Conservation (phyloP, 305 asterid species). For the Euphrasia arctica region DNA sequence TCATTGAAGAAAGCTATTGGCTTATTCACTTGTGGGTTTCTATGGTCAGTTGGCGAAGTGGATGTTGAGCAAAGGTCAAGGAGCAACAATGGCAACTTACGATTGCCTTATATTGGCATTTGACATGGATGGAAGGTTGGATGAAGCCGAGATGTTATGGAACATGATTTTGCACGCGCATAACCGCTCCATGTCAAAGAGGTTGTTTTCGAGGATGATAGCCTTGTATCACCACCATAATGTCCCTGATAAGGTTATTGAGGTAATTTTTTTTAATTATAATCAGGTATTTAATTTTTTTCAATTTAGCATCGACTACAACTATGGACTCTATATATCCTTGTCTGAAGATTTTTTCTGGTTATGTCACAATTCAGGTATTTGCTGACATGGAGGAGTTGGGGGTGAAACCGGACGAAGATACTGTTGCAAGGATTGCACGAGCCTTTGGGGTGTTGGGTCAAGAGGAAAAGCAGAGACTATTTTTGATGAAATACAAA, state of each 20-base stretch:
- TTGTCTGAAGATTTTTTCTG: slow-evolving; percentile 18
- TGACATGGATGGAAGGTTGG: slow-evolving; percentile 82
- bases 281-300: not conserved
- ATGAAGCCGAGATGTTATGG: slow-evolving; percentile 82
- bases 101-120: slow-evolving; percentile 73
- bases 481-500: slow-evolving; percentile 48
- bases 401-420: slow-evolving; percentile 83
- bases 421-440: slow-evolving; percentile 62
- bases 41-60: slow-evolving; percentile 75
- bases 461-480: slow-evolving; percentile 52
- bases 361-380: slow-evolving; percentile 40
- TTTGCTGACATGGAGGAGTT: slow-evolving; percentile 98
- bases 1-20: not conserved
- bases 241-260: slow-evolving; percentile 57
- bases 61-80: slow-evolving; percentile 99
- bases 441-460: slow-evolving; percentile 63
- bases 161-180: slow-evolving; percentile 66
- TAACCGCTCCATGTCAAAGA: slow-evolving; percentile 72
- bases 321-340: not conserved
- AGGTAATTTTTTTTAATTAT: slow-evolving; percentile 41
- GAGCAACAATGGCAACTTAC: slow-evolving; percentile 84
- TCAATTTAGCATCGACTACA: not conserved
- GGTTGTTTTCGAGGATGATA: slow-evolving; percentile 80
- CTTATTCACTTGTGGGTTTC: slow-evolving; percentile 10
- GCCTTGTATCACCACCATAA: slow-evolving; percentile 76